Evolutionary conservation across 768 basidiomycete species (phyloP).

Genomic region (Gyrodon lividus): DNA sequence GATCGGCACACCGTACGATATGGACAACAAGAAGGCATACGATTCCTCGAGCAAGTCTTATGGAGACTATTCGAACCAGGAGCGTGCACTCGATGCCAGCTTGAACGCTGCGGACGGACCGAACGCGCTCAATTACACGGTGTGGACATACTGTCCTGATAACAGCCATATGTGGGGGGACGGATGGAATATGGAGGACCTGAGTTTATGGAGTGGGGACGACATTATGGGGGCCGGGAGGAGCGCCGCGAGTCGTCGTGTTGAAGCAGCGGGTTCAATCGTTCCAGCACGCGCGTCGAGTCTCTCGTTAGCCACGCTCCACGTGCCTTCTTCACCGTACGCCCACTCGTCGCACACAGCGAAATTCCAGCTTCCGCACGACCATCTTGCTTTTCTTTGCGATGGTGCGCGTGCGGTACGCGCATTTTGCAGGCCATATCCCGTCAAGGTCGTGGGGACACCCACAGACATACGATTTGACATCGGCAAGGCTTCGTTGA

Average conservation of each 20-base stretch:
- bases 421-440: constrained; percentile 86
- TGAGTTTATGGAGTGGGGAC: constrained; percentile 83
- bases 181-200: constrained; percentile 95
- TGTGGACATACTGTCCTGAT: constrained; percentile 89
- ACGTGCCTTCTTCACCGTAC: constrained; percentile 17
- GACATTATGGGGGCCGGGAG: constrained; percentile 43
- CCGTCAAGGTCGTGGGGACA: constrained; percentile 68
- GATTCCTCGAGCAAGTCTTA: constrained; percentile 44
- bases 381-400: constrained; percentile 62
- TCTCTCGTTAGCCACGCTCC: constrained; percentile 20
- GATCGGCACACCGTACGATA: constrained; percentile 92
- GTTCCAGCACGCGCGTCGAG: constrained; percentile 16
- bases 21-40: constrained; percentile 87
- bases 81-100: constrained; percentile 85
- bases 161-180: constrained; percentile 89
- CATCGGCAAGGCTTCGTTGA: constrained; percentile 66
- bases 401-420: constrained; percentile 82
- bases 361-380: constrained; percentile 5
- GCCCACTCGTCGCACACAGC: neutral
- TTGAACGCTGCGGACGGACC: constrained; percentile 74
- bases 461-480: constrained; percentile 73
- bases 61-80: constrained; percentile 77
- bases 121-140: constrained; percentile 74
- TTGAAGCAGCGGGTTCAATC: constrained; percentile 1
- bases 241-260: neutral